phyloP scores from a whole-genome alignment of 495 filamentous ascomycete species.

The Tuber borchii region DNA sequence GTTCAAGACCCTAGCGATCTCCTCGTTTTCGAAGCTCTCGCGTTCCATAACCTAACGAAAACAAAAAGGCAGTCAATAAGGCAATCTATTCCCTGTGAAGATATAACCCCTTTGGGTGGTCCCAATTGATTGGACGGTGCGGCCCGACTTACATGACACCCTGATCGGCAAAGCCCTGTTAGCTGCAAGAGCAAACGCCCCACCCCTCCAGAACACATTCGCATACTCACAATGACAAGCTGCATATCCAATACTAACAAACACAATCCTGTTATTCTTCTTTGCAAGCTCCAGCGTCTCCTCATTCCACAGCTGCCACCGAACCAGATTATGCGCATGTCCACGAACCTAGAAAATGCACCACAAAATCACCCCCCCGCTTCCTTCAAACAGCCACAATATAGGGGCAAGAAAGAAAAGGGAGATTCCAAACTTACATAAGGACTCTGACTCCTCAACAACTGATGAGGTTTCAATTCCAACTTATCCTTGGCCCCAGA shows the following conservation, averaged over 20 bases:
- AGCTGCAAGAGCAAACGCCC: slow-evolving; percentile 8
- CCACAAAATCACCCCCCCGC: slow-evolving; percentile 2
- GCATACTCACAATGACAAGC: slow-evolving; percentile 77
- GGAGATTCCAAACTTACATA: slow-evolving; percentile 32
- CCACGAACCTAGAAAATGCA: slow-evolving; percentile 45
- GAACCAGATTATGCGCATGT: slow-evolving; percentile 78
- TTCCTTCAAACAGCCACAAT: background rate
- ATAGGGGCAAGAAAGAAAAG: background rate
- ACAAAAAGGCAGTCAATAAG: background rate
- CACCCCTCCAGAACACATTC: slow-evolving; percentile 1
- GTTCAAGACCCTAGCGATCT: slow-evolving; percentile 78
- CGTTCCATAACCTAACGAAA: slow-evolving; percentile 60
- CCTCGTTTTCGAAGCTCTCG: slow-evolving; percentile 79
- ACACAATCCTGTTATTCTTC: slow-evolving; percentile 75
- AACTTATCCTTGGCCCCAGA: slow-evolving; percentile 30
- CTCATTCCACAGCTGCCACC: slow-evolving; percentile 84
- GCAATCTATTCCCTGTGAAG: background rate
- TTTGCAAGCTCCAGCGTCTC: slow-evolving; percentile 70
- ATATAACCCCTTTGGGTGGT: background rate
- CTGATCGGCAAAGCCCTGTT: slow-evolving; percentile 25
- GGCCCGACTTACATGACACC: slow-evolving; percentile 42
- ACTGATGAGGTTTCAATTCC: slow-evolving; percentile 31
- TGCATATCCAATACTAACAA: slow-evolving; percentile 91
- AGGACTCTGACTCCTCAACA: slow-evolving; percentile 35
- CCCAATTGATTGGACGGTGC: slow-evolving; percentile 11